Base-by-base conservation (phyloP, 2,329 filamentous ascomycete genomes). In the Aspergillus fumigatus region DNA sequence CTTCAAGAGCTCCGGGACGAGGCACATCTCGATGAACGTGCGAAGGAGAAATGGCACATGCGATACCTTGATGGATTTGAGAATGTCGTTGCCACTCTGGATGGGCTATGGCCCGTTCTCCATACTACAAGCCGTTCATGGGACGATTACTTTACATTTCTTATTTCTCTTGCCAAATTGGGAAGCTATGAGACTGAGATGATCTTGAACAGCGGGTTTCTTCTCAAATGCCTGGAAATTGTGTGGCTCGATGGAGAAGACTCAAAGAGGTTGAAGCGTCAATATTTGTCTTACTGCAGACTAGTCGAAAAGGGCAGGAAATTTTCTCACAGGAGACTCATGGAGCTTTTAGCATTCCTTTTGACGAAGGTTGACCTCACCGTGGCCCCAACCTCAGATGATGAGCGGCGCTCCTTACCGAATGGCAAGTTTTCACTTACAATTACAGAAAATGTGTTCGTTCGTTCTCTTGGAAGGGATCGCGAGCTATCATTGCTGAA, bases 111-210 rank as follows among this genome's bases (percentile, higher is more conserved):
- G 83, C 75, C 80, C 3, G 77, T 74, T n/a, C 84, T 91, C 55
- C 84, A 89, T 58, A 72, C 77, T 2, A 77, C 81, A 48, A 75
- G 84, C 27, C 83, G 86, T 55, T 82, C 88, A 3, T 94, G 90
- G 90, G 83, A 86, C 45, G 89, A 93, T 65, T 87, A 88, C 56
- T 93, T 93, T 67, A 82, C 82, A 11, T 80, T 88, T n/a, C 77
- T 92, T 59, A 68, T 82, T n/a, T 77, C 77, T n/a, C 87, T 92
- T 67, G 84, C 85, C 14, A 78, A 76, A 48, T 72, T 90, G 54
- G 88, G 88, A 1, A 72, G 77, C 3, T 70, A 78, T 4, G 86
- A 90, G 68, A 78, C 82, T 21, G 76, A 77, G 1, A 67, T 81
- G 5, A 76, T 92, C 25, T 76, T 92, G 25, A 81, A 84, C 10